A percentile compares a stretch with the other conserved stretches of the same genome.
phyloP scores from a whole-genome alignment of 139 green algal genomes.

The Chlamydomonas schloesseri region DNA sequence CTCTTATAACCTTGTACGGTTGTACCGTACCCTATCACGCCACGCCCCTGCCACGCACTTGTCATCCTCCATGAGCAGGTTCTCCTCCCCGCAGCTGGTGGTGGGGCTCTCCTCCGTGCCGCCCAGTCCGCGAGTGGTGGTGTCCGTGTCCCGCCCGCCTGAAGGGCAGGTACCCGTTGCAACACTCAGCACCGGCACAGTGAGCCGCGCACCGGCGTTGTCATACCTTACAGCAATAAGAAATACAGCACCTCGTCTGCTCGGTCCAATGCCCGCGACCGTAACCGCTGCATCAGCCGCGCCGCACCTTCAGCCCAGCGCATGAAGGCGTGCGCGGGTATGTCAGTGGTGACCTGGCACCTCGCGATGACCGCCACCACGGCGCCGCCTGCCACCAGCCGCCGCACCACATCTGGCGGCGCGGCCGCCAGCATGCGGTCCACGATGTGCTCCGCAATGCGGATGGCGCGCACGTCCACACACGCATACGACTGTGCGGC shows the following conservation, averaged over 20 bases:
- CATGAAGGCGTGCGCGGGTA: conserved; percentile 77
- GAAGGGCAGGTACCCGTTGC: background rate
- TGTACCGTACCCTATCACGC: no score
- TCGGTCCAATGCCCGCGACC: background rate
- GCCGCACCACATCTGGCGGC: conserved; percentile 47
- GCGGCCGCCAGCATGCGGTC: conserved; percentile 56
- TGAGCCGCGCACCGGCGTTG: no score
- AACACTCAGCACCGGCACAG: no score
- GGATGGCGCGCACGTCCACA: conserved; percentile 60
- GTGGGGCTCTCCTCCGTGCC: conserved; percentile 59
- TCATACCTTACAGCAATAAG: no score
- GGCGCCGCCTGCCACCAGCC: conserved; percentile 47
- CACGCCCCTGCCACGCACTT: conserved; percentile 30
- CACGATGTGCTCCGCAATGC: conserved; percentile 48
- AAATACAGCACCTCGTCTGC: no score
- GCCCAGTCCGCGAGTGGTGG: conserved; percentile 74
- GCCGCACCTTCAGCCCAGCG: conserved; percentile 42
- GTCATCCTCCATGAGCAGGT: conserved; percentile 67
- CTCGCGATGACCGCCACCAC: conserved; percentile 80
- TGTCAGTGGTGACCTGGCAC: conserved; percentile 74
- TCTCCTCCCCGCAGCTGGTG: conserved; percentile 59
- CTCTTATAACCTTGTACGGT: no score
- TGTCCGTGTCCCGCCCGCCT: conserved; percentile 65
- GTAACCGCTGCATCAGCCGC: background rate
- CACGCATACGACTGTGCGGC: conserved; percentile 61